Percentiles rank a stretch among this genome's conserved stretches.
phyloP scores from a whole-genome alignment of 768 basidiomycete genomes.

The Pleurotus salmoneostramineus region DNA sequence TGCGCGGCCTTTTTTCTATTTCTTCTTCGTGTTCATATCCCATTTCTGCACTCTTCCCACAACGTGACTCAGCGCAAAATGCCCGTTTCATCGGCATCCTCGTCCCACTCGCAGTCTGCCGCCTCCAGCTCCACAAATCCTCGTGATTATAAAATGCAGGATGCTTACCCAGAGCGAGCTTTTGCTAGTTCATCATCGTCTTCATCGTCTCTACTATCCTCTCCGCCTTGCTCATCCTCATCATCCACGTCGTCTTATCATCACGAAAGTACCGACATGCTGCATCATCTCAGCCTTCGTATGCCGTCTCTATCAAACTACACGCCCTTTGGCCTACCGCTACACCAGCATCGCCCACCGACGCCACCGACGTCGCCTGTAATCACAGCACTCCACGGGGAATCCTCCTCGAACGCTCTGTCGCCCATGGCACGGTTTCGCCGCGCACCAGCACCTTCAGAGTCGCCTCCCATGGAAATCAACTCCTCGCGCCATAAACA shows the following conservation, averaged over 20 bases:
- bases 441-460: conserved; percentile 21
- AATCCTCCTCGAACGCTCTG: neutral
- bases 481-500: conserved; percentile 35
- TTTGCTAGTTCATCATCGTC: neutral
- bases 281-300: conserved; percentile 3
- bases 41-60: neutral
- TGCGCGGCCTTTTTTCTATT: neutral
- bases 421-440: conserved; percentile 25
- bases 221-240: neutral
- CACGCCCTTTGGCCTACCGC: neutral
- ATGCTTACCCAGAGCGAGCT: neutral
- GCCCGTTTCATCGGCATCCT: conserved; percentile 2
- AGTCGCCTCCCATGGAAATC: conserved; percentile 42
- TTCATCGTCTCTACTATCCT: neutral
- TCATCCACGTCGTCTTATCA: neutral
- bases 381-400: neutral
- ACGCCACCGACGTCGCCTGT: neutral
- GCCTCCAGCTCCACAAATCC: neutral
- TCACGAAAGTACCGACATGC: neutral
- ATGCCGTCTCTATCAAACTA: neutral
- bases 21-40: neutral
- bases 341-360: neutral
- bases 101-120: neutral
- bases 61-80: neutral
- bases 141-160: neutral